Conservation (phyloP, 345 rosid genomes). For the Iberis pinnata region DNA sequence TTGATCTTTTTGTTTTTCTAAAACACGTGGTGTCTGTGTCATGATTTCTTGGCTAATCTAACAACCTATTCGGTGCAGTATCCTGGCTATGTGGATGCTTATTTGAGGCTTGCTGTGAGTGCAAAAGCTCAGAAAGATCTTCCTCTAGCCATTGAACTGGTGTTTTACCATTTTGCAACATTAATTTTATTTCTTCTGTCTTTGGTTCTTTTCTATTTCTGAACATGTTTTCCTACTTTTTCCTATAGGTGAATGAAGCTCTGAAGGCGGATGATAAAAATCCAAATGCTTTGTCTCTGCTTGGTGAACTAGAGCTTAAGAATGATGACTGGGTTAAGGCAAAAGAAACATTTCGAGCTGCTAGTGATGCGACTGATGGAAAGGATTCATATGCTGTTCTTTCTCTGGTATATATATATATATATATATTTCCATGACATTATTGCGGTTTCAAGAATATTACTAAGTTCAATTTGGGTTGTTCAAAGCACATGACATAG, state of each 20-base stretch:
- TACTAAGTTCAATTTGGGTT: constrained; percentile 5
- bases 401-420: constrained; percentile 53
- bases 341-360: constrained; percentile 93
- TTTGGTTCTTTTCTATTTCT: constrained; percentile 15
- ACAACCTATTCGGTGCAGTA: constrained; percentile 43
- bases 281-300: constrained; percentile 87
- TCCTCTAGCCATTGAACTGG: constrained; percentile 94
- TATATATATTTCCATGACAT: background rate
- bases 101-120: constrained; percentile 87
- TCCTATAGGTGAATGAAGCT: constrained; percentile 72
- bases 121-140: constrained; percentile 86
- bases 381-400: constrained; percentile 92
- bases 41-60: no score
- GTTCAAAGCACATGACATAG: background rate
- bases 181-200: background rate
- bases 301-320: constrained; percentile 97
- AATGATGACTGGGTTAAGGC: constrained; percentile 99
- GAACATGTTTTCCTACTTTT: constrained; percentile 4
- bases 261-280: constrained; percentile 77
- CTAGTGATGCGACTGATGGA: constrained; percentile 88
- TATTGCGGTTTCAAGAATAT: background rate
- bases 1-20: no score
- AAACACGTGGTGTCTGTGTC: no score
- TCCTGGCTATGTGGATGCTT: constrained; percentile 87
- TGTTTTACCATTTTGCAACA: constrained; percentile 25